Evolutionary conservation across 192 early-diverging fungal genomes (phyloP).

Genomic region (Coemansia sp.): DNA sequence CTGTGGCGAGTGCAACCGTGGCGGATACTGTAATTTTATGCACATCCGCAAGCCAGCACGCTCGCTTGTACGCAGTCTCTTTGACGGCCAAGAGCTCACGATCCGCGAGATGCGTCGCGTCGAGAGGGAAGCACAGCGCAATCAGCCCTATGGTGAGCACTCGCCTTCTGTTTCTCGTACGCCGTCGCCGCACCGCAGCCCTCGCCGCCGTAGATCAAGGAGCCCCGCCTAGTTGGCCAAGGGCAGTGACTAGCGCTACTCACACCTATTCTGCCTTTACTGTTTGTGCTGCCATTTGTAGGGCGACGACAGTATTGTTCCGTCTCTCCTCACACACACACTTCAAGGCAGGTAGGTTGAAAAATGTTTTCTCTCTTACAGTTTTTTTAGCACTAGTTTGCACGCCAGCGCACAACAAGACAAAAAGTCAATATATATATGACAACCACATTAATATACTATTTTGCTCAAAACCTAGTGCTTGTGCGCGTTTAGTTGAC

Average conservation of each 20-base stretch:
- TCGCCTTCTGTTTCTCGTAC: conserved; percentile 29
- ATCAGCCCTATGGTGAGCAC: conserved; percentile 7
- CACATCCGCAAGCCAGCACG: conserved; percentile 89
- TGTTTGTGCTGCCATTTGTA: conserved; percentile 6
- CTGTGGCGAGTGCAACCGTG: conserved; percentile 89
- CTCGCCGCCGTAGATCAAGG: conserved; percentile 22
- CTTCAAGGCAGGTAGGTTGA: conserved; percentile 2
- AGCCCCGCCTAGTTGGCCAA: conserved; percentile 28
- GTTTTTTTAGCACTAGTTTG: not conserved
- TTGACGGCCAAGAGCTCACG: conserved; percentile 71
- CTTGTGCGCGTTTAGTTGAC: not conserved
- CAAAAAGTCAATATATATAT: not conserved
- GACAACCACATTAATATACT: not conserved
- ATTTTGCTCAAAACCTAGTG: not conserved
- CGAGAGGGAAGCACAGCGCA: conserved; percentile 38
- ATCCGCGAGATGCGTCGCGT: conserved; percentile 52
- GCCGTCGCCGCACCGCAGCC: conserved; percentile 46
- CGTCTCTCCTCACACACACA: not conserved
- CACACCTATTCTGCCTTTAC: conserved; percentile 1
- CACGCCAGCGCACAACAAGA: not conserved
- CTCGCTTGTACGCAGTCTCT: conserved; percentile 75
- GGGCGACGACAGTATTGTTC: not conserved
- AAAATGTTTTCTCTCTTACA: not conserved
- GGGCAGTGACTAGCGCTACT: not conserved
- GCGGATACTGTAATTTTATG: conserved; percentile 99